Percentiles rank a stretch among this genome's conserved stretches.
Conservation (phyloP, 805 yeast species). For the Cyberlindnera euphorbiiphila region DNA sequence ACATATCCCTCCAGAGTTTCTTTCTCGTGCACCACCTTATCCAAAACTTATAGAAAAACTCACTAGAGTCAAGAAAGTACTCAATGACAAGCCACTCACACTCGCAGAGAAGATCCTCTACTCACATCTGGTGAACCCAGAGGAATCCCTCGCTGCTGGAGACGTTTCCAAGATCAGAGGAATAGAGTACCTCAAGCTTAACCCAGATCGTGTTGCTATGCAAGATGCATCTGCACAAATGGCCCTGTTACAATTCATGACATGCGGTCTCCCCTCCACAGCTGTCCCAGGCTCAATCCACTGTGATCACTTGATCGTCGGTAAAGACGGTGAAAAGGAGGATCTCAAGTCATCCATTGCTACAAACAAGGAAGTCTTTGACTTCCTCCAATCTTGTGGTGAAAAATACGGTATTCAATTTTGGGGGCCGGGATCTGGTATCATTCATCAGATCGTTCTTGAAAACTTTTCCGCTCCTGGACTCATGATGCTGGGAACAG, state of each 20-base stretch:
- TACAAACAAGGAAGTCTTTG: slow-evolving; percentile 92
- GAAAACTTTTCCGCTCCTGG: slow-evolving; percentile 98
- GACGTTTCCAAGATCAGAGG: slow-evolving; percentile 67
- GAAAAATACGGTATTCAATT: slow-evolving; percentile 94
- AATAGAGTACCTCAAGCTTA: slow-evolving; percentile 80
- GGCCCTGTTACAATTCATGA: slow-evolving; percentile 98
- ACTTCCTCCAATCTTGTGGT: slow-evolving; percentile 89
- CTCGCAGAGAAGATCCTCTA: slow-evolving; percentile 92
- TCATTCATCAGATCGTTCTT: slow-evolving; percentile 94
- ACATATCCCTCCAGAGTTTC: slow-evolving; percentile 50
- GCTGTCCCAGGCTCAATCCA: slow-evolving; percentile 95
- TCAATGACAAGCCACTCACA: slow-evolving; percentile 75
- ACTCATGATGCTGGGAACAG: slow-evolving; percentile 95
- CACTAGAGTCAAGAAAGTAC: slow-evolving; percentile 55
- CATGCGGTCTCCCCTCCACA: slow-evolving; percentile 84
- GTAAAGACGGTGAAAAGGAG: slow-evolving; percentile 84
- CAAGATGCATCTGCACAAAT: slow-evolving; percentile 99
- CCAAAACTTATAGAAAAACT: slow-evolving; percentile 66
- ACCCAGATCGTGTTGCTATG: slow-evolving; percentile 98
- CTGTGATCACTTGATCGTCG: slow-evolving; percentile 97
- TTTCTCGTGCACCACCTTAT: slow-evolving; percentile 84
- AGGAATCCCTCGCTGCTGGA: slow-evolving; percentile 63
- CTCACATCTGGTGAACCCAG: slow-evolving; percentile 88
- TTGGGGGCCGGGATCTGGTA: slow-evolving; percentile 99
- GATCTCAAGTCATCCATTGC: slow-evolving; percentile 81